phyloP scores from a whole-genome alignment of 1,139 yeast genomes.

The Geotrichum reessii region DNA sequence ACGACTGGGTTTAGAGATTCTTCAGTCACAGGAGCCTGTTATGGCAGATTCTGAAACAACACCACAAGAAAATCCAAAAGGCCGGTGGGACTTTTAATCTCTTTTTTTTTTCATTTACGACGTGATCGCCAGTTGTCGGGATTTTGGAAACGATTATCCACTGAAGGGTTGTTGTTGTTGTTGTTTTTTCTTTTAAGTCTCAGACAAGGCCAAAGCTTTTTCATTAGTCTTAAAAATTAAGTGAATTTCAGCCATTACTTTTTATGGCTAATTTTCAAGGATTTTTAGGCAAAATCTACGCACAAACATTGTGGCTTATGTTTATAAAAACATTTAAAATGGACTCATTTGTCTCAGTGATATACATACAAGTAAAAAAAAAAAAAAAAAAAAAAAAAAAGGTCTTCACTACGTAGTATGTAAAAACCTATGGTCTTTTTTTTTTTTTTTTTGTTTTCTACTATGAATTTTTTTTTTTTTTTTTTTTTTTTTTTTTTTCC shows the following conservation, averaged over 20 bases:
- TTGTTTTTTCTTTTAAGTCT: too few relatives aligned
- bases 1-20: not conserved
- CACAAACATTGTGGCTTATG: not conserved
- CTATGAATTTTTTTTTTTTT: not conserved
- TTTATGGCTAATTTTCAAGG: not conserved
- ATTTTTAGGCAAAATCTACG: not conserved
- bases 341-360: not conserved
- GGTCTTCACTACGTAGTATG: not conserved
- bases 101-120: not conserved
- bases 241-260: not conserved
- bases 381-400: too few relatives aligned
- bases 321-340: not conserved
- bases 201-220: not conserved
- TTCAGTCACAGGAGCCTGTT: not conserved
- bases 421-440: not conserved
- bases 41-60: not conserved
- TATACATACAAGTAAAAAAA: too few relatives aligned
- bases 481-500: not conserved
- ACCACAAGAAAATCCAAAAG: not conserved
- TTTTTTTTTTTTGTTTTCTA: not conserved
- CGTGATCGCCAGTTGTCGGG: not conserved
- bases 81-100: slow-evolving; percentile 12
- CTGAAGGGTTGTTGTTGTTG: too few relatives aligned
- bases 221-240: not conserved
- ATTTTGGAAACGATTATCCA: not conserved